Base-by-base conservation (phyloP, 1,139 yeast genomes). In the Zygosaccharomyces pseudobailii region DNA sequence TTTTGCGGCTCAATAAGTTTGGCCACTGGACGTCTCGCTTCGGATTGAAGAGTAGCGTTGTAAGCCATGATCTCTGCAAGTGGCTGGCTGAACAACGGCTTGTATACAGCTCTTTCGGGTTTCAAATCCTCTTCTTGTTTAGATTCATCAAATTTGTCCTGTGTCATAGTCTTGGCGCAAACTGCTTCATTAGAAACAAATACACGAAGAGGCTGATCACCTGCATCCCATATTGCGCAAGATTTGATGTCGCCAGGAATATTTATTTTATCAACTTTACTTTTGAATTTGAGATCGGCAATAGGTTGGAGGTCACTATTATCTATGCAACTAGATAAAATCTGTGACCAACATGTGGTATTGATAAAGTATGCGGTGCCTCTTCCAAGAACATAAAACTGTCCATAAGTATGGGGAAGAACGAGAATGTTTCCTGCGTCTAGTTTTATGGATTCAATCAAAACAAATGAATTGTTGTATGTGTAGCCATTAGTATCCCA, bases 401-500 rank as follows among this genome's bases (percentile, higher is more conserved):
- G 43, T 6, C 58, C 58, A 6, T 21, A 9, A 3, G 37, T 21
- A 2, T 36, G 42, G 10, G 46, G 45, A 6, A 43, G 31, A 3
- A 42, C 8, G 13, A 24, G 31, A 9, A 55, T 23, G 5, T 28
- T 35, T 3, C 51, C 48, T 13, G 34, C 22, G 25, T 44, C 46
- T n/a, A 53, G 32, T 27, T 48, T 44, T n/a, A 57, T 40, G 1
- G 46, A 43, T 46, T 61, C 63, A 5, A 61, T 35, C 20, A 58
- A 20, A 0, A 49, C 54, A 22, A 61, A 42, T 1, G 66, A 61
- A 37, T 59, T 56, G 42, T 57, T 56, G 20, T 50, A 38, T 13
- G 43, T 42, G 38, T 51, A 58, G 3, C 54, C 51, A 4, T 42
- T 45, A 5, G 40, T 25, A 31, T 57, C 57, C 66, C 65, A 56